phyloP scores from a whole-genome alignment of 2,329 filamentous ascomycete genomes.

The Pochonia chlamydosporia region DNA sequence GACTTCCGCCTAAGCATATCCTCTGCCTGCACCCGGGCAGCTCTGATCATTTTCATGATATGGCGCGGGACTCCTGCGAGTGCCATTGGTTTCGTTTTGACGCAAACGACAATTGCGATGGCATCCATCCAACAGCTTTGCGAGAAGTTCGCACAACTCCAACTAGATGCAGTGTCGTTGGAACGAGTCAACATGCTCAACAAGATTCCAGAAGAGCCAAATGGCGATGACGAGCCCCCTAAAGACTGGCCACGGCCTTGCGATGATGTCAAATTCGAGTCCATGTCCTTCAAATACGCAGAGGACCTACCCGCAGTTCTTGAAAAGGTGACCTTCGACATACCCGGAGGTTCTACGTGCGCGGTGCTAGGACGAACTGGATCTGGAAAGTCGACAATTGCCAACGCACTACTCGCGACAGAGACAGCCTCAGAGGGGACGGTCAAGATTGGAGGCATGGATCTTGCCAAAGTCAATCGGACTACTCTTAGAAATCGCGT shows the following conservation, averaged over 20 bases:
- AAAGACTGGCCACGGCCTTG: conserved; percentile 69
- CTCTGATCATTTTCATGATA: conserved; percentile 68
- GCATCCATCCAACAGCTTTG: conserved; percentile 51
- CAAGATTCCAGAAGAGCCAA: conserved; percentile 68
- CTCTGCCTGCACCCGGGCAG: conserved; percentile 67
- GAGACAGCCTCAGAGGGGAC: conserved; percentile 43
- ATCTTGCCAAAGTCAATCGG: conserved; percentile 48
- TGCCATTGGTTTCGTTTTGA: conserved; percentile 76
- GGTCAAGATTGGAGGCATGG: conserved; percentile 48
- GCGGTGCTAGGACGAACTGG: conserved; percentile 76
- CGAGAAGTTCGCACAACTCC: conserved; percentile 73
- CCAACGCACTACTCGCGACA: conserved; percentile 52
- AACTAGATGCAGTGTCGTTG: conserved; percentile 89
- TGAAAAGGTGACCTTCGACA: conserved; percentile 60
- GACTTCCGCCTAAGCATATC: conserved; percentile 61
- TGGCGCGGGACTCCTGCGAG: conserved; percentile 71
- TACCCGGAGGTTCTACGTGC: conserved; percentile 59
- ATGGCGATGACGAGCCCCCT: conserved; percentile 62
- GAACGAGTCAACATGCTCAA: conserved; percentile 81
- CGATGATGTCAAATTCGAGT: conserved; percentile 69
- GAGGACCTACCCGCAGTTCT: conserved; percentile 70
- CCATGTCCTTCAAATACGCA: conserved; percentile 75
- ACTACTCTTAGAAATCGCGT: conserved; percentile 50
- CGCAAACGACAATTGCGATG: conserved; percentile 37
- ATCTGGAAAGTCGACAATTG: conserved; percentile 78